phyloP scores from a whole-genome alignment of 345 rosid species.

The Corchorus olitorius region DNA sequence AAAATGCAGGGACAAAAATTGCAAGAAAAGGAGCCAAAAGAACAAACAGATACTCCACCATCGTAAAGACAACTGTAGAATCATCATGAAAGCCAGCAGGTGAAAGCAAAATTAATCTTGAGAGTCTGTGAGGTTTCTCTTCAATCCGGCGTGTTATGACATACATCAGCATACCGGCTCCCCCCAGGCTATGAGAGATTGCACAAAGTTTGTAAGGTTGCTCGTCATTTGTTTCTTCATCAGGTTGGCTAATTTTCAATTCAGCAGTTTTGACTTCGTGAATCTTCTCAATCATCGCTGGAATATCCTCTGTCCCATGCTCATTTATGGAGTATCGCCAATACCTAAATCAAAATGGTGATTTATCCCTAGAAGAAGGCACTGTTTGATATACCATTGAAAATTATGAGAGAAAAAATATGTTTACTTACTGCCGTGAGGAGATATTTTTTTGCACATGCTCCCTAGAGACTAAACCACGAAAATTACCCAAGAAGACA shows the following conservation, averaged over 20 bases:
- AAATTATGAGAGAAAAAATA: not conserved
- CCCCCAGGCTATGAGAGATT: constrained; percentile 90
- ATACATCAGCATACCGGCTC: constrained; percentile 89
- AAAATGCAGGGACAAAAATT: constrained; percentile 72
- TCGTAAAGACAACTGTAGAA: constrained; percentile 59
- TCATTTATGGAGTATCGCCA: constrained; percentile 94
- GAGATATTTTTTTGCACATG: constrained; percentile 85
- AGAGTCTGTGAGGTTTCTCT: constrained; percentile 83
- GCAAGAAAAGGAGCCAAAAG: constrained; percentile 62
- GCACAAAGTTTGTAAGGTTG: constrained; percentile 93
- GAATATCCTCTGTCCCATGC: constrained; percentile 89
- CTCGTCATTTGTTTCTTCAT: constrained; percentile 56
- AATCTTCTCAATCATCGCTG: constrained; percentile 95
- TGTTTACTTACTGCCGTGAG: constrained; percentile 63
- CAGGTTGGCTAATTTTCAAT: constrained; percentile 62
- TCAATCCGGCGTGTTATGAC: constrained; percentile 62
- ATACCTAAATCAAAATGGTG: constrained; percentile 48
- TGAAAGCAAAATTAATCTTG: constrained; percentile 74
- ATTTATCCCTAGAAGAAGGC: not conserved
- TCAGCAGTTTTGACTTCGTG: constrained; percentile 85
- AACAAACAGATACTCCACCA: constrained; percentile 58
- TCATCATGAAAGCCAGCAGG: constrained; percentile 98
- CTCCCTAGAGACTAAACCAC: constrained; percentile 90
- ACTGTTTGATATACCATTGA: no score
- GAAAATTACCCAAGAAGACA: constrained; percentile 92